Base-by-base conservation (phyloP, 176 grass and related monocot species). In the Otatea glauca region DNA sequence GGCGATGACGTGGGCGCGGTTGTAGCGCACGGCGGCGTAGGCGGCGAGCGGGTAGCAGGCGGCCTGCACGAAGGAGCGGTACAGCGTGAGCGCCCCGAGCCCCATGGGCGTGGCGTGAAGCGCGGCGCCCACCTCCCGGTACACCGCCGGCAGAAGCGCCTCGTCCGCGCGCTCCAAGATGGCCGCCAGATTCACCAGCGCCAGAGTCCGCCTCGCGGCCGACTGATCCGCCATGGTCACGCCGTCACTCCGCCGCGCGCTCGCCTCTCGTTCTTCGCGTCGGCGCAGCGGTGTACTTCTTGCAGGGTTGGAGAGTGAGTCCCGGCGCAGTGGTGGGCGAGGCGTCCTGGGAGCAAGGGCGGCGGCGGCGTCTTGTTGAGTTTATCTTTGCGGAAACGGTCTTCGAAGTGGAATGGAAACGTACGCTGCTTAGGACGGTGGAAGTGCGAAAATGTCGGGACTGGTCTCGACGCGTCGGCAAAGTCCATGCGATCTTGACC, bases 81-180 rank as follows among this genome's bases (percentile, higher is more conserved):
- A 91, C 20, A 97, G 88, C 69, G 95, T 97, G 68, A 97, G 88
- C 6, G 88, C 90, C 4, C 95, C 95, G 3, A 97, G 88, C 24
- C 88, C 92, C 17, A 81, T 83, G 9, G 92, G 95, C 32, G 84
- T 89, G 43, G 88, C 91, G 78, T 92, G 90, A 38, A 97, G 68
- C 43, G 90, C 92, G 88, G 72, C 83, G 64, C 94, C 92, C 39
- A 97, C 89, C 76, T 97, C 92, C 24, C 81, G 55, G 94, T 97
- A 97, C 80, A 94, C 94, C 44, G 92, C 88, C 25, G 94, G 94
- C 0, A 97, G 84, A 65, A 97, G 88, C 55, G 90, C 89, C 90
- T 97, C 94, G 75, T 97, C 91, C 20, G 94, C 92, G 48, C 91
- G 85, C 84, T 97, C 95, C 95, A 97, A 92, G 84, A 97, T 93